Base-by-base conservation (phyloP, 179 eudicot species). In the Camellia oleifera region DNA sequence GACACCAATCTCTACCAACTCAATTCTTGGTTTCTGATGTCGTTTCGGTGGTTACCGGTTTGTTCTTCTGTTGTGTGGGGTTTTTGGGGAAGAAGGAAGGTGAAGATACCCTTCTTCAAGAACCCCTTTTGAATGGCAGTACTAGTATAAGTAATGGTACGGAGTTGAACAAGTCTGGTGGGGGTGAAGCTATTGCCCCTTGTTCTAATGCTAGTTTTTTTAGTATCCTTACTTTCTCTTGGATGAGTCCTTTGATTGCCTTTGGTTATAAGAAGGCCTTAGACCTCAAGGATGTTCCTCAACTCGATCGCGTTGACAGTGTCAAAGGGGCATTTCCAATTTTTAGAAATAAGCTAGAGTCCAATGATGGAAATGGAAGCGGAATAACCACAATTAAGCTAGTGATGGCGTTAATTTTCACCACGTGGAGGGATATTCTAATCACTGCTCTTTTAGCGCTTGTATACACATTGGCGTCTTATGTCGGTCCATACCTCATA, bases 231-330 rank as follows among this genome's bases (percentile, higher is more conserved):
- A 87, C 90, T 56, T 92, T 92, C 84, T 84, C 92, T 72, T 92
- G 97, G 97, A 81, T 91, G 78, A 74, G 87, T 12, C 85, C 89
- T 69, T 77, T 92, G 57, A 76, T 92, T 48, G 63, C 88, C 46
- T 76, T 82, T 61, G 97, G 97, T n/a, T 83, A 88, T 72, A 88
- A 86, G 77, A 91, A 90, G 70, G 76, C 87, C n/a, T 81, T 93
- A 78, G 89, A 90, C 84, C 88, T 93, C n/a, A 92, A 91, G 77
- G 97, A 93, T 80, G 91, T 93, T 69, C 97, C 97, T 76, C 86
- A 85, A 40, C 87, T 92, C 53, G 83, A 79, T 5, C 81, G 79
- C 20, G 26, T 76, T 4, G 95, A 93, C 75, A 80, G 86, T 75
- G 91, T 86, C 57, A 81, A 77, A 61, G 92, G 82, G 82, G 85